These are phyloP conservation scores for Cnidoscolus chayamansa DNA, from an alignment of 441 rosid genomes.

Conservation along the genomic window DNA sequence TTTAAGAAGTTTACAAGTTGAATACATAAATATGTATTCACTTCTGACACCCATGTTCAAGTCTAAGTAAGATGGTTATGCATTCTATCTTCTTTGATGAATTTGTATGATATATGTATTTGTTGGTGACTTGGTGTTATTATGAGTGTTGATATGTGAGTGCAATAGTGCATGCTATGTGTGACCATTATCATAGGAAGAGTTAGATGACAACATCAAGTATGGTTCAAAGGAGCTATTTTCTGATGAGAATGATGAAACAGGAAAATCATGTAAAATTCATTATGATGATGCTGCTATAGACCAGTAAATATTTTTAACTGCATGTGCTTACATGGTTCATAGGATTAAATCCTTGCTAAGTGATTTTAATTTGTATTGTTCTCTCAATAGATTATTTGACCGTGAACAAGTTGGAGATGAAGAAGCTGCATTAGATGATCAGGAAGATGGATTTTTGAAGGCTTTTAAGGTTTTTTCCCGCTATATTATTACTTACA, in stretches of 20 bases:
- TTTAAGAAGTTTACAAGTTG: too few species aligned
- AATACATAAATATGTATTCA: too few species aligned
- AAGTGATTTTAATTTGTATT: neutral
- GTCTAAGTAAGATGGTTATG: too few species aligned
- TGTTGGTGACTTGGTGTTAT: neutral
- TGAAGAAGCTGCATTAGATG: conserved; percentile 82
- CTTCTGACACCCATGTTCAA: too few species aligned
- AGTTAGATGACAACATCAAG: conserved; percentile 95
- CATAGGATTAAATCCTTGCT: neutral
- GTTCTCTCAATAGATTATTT: conserved; percentile 54
- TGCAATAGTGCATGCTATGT: too few species aligned
- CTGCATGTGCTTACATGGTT: conserved; percentile 7
- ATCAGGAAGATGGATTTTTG: conserved; percentile 86
- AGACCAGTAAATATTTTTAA: conserved; percentile 55
- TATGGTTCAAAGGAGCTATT: conserved; percentile 98
- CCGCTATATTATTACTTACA: neutral
- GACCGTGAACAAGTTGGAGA: conserved; percentile 76
- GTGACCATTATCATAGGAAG: conserved; percentile 52
- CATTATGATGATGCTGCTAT: conserved; percentile 96
- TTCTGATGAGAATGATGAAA: conserved; percentile 93
- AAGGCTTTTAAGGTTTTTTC: conserved; percentile 85
- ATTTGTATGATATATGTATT: neutral
- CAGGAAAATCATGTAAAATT: conserved; percentile 93
- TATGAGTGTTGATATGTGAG: neutral
- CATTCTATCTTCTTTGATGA: neutral